Conservation (phyloP, 768 basidiomycete genomes). For the Pleurotus salmoneostramineus region DNA sequence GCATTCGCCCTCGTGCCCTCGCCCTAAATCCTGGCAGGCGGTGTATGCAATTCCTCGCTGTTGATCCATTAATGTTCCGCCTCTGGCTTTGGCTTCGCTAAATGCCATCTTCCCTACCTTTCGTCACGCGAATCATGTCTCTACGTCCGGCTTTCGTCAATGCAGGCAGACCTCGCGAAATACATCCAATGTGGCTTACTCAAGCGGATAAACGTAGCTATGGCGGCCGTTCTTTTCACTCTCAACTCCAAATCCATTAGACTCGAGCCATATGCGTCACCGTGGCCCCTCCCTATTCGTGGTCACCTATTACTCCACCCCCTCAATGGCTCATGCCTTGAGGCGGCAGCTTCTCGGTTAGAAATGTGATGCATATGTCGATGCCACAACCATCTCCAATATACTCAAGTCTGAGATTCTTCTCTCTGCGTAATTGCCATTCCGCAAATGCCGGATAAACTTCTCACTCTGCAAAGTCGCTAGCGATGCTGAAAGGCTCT, state of each 20-base stretch:
- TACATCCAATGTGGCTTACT: neutral
- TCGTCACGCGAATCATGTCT: neutral
- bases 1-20: neutral
- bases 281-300: constrained; percentile 5
- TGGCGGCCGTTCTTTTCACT: constrained; percentile 3
- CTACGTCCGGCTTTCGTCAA: neutral
- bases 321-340: neutral
- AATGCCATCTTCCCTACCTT: constrained; percentile 1
- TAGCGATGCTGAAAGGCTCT: constrained; percentile 4
- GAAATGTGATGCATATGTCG: neutral
- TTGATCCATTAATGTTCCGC: constrained; percentile 7
- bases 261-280: neutral
- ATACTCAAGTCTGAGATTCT: neutral
- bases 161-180: neutral
- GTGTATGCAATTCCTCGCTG: constrained; percentile 1
- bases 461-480: neutral
- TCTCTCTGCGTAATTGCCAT: neutral
- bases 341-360: constrained; percentile 1
- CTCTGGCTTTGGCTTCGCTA: neutral
- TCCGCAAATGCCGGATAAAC: constrained; percentile 4
- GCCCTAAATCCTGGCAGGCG: neutral
- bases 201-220: constrained; percentile 6
- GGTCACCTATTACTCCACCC: neutral
- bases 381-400: neutral
- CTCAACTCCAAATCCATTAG: neutral